These are phyloP conservation scores for Plectosphaerella cucumerina DNA, from an alignment of 2,329 filamentous ascomycete species.

Conservation along the genomic window DNA sequence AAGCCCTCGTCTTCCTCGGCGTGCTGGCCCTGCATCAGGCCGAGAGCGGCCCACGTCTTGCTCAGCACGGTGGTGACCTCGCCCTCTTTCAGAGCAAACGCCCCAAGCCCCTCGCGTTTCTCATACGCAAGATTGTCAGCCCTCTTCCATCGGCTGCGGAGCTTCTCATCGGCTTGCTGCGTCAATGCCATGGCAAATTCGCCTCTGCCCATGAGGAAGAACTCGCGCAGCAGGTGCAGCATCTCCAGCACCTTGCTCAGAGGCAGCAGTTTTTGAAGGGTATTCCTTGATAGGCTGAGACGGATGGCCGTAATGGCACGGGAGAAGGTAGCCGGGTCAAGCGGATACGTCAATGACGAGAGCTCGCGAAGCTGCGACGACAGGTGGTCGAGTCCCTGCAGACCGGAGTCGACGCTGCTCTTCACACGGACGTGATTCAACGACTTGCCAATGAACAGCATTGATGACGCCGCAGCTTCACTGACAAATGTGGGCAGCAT, in stretches of 20 bases:
- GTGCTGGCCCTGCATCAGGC: slow-evolving; percentile 64
- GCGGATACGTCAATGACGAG: slow-evolving; percentile 65
- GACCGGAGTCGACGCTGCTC: slow-evolving; percentile 37
- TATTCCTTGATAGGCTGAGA: slow-evolving; percentile 76
- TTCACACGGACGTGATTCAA: slow-evolving; percentile 74
- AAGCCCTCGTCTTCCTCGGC: slow-evolving; percentile 79
- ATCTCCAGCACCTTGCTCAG: slow-evolving; percentile 71
- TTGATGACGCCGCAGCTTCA: slow-evolving; percentile 68
- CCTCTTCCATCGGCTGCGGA: slow-evolving; percentile 68
- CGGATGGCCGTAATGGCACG: slow-evolving; percentile 72
- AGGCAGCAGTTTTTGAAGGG: slow-evolving; percentile 77
- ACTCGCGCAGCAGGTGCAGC: slow-evolving; percentile 74
- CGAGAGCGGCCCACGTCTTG: slow-evolving; percentile 37
- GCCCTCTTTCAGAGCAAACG: slow-evolving; percentile 31
- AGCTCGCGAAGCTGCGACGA: slow-evolving; percentile 67
- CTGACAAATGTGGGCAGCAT: slow-evolving; percentile 79
- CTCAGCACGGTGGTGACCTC: neutral
- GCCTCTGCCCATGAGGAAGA: slow-evolving; percentile 80
- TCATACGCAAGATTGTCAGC: slow-evolving; percentile 55
- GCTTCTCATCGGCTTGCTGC: slow-evolving; percentile 75
- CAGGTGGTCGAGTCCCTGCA: slow-evolving; percentile 54
- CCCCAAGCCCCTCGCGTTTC: slow-evolving; percentile 54
- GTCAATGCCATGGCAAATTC: slow-evolving; percentile 90
- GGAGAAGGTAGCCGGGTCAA: slow-evolving; percentile 68
- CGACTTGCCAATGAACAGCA: slow-evolving; percentile 87